Evolutionary conservation across 2,329 filamentous ascomycete species (phyloP).

Genomic region (Colletotrichum filicis): DNA sequence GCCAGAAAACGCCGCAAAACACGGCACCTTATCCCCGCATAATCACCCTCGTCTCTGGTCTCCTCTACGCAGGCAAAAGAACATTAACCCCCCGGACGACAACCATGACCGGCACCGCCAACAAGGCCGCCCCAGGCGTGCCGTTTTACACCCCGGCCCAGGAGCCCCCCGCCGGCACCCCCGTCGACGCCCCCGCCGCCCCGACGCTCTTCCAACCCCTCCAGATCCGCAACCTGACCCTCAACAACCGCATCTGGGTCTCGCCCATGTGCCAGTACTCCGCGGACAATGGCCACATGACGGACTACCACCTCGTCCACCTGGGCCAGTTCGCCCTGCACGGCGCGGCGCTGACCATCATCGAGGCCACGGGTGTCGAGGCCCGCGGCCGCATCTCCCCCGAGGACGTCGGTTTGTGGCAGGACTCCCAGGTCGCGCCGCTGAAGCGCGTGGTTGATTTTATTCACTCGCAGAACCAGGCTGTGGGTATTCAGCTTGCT

Average conservation of each 20-base stretch:
- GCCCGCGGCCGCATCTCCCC: constrained; percentile 86
- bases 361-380: constrained; percentile 82
- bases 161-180: constrained; percentile 60
- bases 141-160: constrained; percentile 67
- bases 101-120: constrained; percentile 43
- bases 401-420: constrained; percentile 83
- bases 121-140: constrained; percentile 54
- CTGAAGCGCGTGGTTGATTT: constrained; percentile 80
- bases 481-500: constrained; percentile 82
- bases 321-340: constrained; percentile 81
- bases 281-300: constrained; percentile 73
- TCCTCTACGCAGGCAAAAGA: not conserved
- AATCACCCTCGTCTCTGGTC: not conserved
- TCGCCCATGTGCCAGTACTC: constrained; percentile 73
- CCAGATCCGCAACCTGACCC: constrained; percentile 61
- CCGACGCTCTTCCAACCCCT: constrained; percentile 69
- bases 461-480: constrained; percentile 80
- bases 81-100: not conserved
- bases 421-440: constrained; percentile 82
- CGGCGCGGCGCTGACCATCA: constrained; percentile 78
- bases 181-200: constrained; percentile 50
- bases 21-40: not conserved
- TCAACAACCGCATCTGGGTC: constrained; percentile 68
- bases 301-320: constrained; percentile 85
- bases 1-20: not conserved